These are phyloP conservation scores for Melampsora allii-populina DNA, from an alignment of 1,284 basidiomycete species.

Conservation along the genomic window DNA sequence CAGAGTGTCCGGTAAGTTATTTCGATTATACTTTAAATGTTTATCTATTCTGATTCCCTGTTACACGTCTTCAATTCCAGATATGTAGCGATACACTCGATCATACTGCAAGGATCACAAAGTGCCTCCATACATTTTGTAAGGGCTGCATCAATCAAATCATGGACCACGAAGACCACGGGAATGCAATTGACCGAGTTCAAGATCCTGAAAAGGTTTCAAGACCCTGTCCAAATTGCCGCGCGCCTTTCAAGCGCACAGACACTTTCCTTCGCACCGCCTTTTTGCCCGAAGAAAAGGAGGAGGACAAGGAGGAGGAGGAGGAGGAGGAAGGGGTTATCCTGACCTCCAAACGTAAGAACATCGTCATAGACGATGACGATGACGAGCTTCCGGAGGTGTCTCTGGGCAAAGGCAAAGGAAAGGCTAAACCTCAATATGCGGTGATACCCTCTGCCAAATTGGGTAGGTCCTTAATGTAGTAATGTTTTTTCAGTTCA, in stretches of 20 bases:
- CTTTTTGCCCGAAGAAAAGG: not conserved
- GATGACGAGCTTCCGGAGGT: constrained; percentile 7
- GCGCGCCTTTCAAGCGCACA: constrained; percentile 1
- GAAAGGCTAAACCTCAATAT: not conserved
- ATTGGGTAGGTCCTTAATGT: constrained; percentile 4
- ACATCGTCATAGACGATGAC: constrained; percentile 5
- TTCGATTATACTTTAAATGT: not conserved
- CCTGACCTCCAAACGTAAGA: not conserved
- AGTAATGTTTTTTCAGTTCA: not conserved
- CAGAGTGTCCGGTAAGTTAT: constrained; percentile 27
- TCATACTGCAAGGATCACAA: constrained; percentile 17
- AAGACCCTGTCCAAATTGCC: constrained; percentile 27
- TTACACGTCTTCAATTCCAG: not conserved
- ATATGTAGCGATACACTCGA: constrained; percentile 19
- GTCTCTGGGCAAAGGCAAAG: not conserved
- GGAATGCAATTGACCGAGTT: not conserved
- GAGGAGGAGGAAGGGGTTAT: not conserved
- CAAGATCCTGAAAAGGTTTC: constrained; percentile 9
- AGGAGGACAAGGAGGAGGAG: not conserved
- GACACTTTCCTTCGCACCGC: constrained; percentile 13
- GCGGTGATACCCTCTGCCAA: constrained; percentile 13
- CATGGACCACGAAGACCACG: not conserved
- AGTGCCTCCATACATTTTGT: constrained; percentile 15
- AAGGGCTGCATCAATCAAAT: constrained; percentile 14
- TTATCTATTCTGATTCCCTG: not conserved